A percentile compares a stretch with the other conserved stretches of the same genome.
phyloP scores from a whole-genome alignment of 768 basidiomycete genomes.

The Kwoniella dendrophila region DNA sequence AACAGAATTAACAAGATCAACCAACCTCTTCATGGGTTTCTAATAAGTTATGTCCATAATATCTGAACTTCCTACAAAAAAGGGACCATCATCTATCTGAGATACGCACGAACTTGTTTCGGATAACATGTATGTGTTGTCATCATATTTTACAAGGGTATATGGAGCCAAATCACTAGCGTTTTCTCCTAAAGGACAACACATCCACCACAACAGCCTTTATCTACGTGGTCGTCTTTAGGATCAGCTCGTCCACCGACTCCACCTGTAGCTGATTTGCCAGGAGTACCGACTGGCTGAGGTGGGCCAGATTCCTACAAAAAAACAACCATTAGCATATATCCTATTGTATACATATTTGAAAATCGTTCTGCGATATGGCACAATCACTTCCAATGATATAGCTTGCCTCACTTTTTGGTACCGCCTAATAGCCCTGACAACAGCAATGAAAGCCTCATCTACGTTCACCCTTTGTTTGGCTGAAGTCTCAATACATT shows the following conservation, averaged over 20 bases:
- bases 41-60: background rate
- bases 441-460: conserved; percentile 89
- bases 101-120: no score
- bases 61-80: no score
- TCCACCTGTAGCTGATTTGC: conserved; percentile 36
- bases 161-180: no score
- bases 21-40: background rate
- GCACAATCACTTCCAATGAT: no score
- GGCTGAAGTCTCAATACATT: conserved; percentile 93
- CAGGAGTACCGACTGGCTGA: conserved; percentile 28
- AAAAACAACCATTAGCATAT: background rate
- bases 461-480: conserved; percentile 97
- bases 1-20: conserved; percentile 4
- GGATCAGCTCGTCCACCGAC: conserved; percentile 41
- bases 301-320: conserved; percentile 53
- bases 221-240: conserved; percentile 48
- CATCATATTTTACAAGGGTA: no score
- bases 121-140: no score
- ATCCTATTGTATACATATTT: no score
- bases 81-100: no score
- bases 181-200: conserved; percentile 53
- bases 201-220: conserved; percentile 56
- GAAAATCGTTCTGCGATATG: no score
- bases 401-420: conserved; percentile 87
- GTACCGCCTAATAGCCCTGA: conserved; percentile 88